Base-by-base conservation (phyloP, 345 rosid genomes). In the Geranium rotundifolium region DNA sequence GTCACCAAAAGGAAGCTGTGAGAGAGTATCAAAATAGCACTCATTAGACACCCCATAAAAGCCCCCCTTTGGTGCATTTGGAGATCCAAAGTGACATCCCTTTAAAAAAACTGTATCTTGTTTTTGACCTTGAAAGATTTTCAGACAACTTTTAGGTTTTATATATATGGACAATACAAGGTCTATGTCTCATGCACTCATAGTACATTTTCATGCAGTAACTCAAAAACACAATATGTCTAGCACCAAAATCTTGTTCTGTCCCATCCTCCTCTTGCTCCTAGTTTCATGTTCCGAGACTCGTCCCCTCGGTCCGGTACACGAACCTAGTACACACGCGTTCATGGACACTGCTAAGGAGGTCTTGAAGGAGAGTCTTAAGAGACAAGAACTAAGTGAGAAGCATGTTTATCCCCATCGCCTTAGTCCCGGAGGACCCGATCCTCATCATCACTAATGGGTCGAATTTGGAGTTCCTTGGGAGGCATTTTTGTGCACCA, bases 401-500 rank as follows among this genome's bases (percentile, higher is more conserved):
- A 71, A n/a, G 60, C 74, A 66, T 65, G 66, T 72, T 17, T 64
- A 74, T 55, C 63, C 95, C 46, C 66, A 63, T 30, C 57, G 88
- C 58, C 63, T 70, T 0, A 83, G 87, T 69, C 95, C 91, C 16
- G 95, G 95, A 14, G 89, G 95, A 54, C 89, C 87, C 17, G 85
- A 85, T 68, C 88, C 84, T 19, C 82, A 77, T 54, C 95, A 88
- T 66, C 88, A 85, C 63, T 79, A 67, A 67, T 34, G 1, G 19
- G 13, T 59, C 10, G 17, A 27, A 18, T 30, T 13, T n/a, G n/a
- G 2, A 31, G 50, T 13, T 41, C 50, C 14, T 12, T 41, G 1
- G 50, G 10, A 41, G 9, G 50, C 14, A 41, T 41, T 41, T 41
- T 41, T 41, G 50, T 41, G n/a, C n/a, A n/a, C n/a, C n/a, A n/a